Evolutionary conservation across 1,284 basidiomycete species (phyloP), one percentile per base, ranked within the genome.

Genomic region (Bondarzewia mesenterica): DNA sequence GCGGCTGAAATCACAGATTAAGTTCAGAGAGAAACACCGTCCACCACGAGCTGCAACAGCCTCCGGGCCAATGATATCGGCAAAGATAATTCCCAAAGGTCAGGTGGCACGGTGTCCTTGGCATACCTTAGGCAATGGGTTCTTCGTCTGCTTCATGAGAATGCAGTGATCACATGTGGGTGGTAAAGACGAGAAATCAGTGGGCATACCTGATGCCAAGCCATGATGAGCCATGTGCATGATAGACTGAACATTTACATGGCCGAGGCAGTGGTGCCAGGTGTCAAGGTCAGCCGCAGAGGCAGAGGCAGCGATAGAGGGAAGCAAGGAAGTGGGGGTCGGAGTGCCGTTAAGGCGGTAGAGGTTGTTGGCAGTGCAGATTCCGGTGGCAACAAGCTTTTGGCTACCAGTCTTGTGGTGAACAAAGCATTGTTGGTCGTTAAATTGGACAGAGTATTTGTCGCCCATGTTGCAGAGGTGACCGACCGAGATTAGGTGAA

Each of bases 1-100:
- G 10, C 52, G 51, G 0, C 63, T 58, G 42, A 41, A 60, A 38
- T 72, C 63, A 50, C 70, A 64, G 4, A 70, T 54, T 1, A 71
- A 50, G 47, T 71, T 60, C 54, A 72, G 61, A 0, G 60, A 44
- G 47, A 67, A 70, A 0, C 48, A 3, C 45, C 65, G 61, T 0
- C 65, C 59, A 1, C 48, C 54, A 0, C 48, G 42, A 1, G 68
- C 67, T 4, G 15, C 27, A 1, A 62, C 54, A 41, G 41, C 53
- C 7, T 54, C 35, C 1, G 57, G 59, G 0, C 67, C 65, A 0
- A 53, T 54, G 6, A 70, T 50, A 44, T 72, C 67, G 18, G 67
- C 53, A 50, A 56, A 67, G 3, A 69, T 56, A 2, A 55, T 56
- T 6, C 58, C 63, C 4, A 71, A 49, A 7, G 29, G 52, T 16